Evolutionary conservation across 2,329 filamentous ascomycete species (phyloP).

Genomic region (Hypoxylon sp.): DNA sequence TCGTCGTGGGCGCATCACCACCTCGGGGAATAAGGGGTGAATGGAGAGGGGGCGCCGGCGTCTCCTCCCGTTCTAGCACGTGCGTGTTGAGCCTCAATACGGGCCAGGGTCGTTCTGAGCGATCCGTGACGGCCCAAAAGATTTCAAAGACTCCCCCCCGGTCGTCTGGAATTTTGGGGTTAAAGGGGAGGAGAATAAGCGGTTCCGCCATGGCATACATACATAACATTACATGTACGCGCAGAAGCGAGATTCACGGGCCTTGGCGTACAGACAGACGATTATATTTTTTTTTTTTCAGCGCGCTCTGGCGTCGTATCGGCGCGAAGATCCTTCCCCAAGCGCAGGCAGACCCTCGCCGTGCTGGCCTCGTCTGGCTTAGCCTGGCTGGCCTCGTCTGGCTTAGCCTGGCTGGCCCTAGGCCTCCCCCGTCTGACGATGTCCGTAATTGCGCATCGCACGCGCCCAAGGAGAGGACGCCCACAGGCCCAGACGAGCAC

Average conservation of each 20-base stretch:
- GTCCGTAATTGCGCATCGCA: constrained; percentile 10
- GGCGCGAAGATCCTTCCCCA: constrained; percentile 31
- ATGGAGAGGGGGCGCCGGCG: constrained; percentile 2
- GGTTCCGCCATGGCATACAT: too few species aligned
- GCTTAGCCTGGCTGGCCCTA: too few species aligned
- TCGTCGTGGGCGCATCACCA: constrained; percentile 23
- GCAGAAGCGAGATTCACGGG: constrained; percentile 36
- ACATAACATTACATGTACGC: constrained; percentile 24
- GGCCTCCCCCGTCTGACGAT: constrained; percentile 6
- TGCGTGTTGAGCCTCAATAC: constrained; percentile 35
- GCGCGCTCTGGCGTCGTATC: constrained; percentile 30
- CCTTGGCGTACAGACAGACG: constrained; percentile 28
- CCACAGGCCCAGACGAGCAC: too few species aligned
- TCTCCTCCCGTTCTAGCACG: constrained; percentile 19
- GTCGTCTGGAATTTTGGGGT: background rate
- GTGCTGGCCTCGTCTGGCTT: background rate
- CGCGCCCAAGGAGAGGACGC: background rate
- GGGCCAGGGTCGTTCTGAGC: constrained; percentile 9
- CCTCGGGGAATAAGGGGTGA: constrained; percentile 8
- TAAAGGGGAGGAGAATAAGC: too few species aligned
- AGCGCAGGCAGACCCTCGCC: constrained; percentile 24
- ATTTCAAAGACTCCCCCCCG: constrained; percentile 1
- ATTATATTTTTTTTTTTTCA: too few species aligned
- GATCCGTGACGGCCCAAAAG: constrained; percentile 9
- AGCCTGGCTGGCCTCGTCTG: constrained; percentile 9